Evolutionary conservation across 768 basidiomycete species (phyloP).

Genomic region (Hericium alpestre): DNA sequence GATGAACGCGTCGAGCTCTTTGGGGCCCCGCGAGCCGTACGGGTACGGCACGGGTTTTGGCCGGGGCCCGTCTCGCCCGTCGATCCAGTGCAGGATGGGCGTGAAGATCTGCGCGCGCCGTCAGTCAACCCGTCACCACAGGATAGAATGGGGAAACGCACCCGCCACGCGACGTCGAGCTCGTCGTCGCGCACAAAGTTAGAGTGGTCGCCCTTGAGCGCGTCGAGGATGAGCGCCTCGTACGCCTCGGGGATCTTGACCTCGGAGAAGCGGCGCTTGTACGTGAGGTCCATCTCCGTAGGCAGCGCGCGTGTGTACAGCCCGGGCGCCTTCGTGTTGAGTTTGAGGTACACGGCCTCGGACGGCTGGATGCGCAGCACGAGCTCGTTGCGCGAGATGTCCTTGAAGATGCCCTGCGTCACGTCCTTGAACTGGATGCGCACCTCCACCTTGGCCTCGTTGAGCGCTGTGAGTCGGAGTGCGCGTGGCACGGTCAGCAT

Average conservation of each 20-base stretch:
- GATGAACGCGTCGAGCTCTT: constrained; percentile 69
- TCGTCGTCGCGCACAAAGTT: constrained; percentile 99
- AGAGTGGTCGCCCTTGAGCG: constrained; percentile 94
- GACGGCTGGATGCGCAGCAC: constrained; percentile 95
- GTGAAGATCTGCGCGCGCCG: constrained; percentile 66
- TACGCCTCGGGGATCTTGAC: constrained; percentile 93
- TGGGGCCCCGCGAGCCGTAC: constrained; percentile 94
- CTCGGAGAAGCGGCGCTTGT: constrained; percentile 90
- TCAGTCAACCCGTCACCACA: not conserved
- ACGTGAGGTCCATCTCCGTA: constrained; percentile 96
- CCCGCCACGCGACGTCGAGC: constrained; percentile 96
- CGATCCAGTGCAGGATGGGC: constrained; percentile 93
- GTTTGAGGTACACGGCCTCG: constrained; percentile 93
- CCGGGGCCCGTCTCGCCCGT: constrained; percentile 52
- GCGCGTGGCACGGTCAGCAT: not conserved
- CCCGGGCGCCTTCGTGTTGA: constrained; percentile 92
- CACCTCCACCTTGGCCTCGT: constrained; percentile 98
- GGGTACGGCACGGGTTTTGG: constrained; percentile 74
- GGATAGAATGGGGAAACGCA: constrained; percentile 22
- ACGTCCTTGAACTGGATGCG: constrained; percentile 98
- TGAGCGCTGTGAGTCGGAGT: constrained; percentile 52
- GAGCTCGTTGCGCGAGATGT: constrained; percentile 93
- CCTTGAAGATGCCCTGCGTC: constrained; percentile 91
- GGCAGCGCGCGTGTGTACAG: constrained; percentile 83
- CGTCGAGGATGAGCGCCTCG: constrained; percentile 90